Evolutionary conservation across 2,329 filamentous ascomycete genomes (phyloP).

Genomic region (Aspergillus eucalypticola): DNA sequence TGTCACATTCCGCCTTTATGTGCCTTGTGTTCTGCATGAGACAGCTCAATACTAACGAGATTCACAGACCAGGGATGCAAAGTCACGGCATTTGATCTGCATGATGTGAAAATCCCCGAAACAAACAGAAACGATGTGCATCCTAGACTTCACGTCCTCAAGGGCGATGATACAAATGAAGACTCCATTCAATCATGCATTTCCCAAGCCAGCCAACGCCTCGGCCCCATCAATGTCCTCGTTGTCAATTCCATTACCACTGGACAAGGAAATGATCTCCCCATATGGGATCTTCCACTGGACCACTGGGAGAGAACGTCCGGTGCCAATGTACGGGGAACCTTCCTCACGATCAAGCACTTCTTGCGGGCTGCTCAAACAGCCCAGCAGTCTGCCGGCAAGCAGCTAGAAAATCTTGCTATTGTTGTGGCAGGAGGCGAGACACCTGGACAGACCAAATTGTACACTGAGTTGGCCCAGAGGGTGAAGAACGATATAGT

Average conservation of each 20-base stretch:
- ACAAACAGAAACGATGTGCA: constrained; percentile 28
- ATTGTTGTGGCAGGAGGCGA: constrained; percentile 58
- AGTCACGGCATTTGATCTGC: constrained; percentile 55
- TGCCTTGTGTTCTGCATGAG: no score
- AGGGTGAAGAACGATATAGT: constrained; percentile 59
- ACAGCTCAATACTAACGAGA: neutral
- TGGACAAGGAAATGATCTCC: neutral
- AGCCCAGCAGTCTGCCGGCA: constrained; percentile 39
- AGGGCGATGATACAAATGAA: constrained; percentile 53
- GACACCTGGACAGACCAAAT: constrained; percentile 51
- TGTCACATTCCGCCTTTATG: neutral
- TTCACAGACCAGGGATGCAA: constrained; percentile 53
- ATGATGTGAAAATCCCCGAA: constrained; percentile 35
- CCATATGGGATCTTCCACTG: constrained; percentile 55
- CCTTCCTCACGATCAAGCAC: constrained; percentile 58
- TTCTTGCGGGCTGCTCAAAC: constrained; percentile 50
- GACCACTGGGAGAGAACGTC: constrained; percentile 57
- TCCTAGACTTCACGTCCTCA: constrained; percentile 42
- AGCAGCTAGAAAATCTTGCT: constrained; percentile 52
- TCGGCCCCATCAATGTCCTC: constrained; percentile 4
- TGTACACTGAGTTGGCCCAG: constrained; percentile 56
- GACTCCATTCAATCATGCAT: constrained; percentile 46
- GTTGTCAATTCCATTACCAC: neutral
- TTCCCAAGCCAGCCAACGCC: constrained; percentile 15
- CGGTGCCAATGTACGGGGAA: constrained; percentile 52